Conservation (phyloP, 306 rosid genomes). For the Dalbergia cultrata region DNA sequence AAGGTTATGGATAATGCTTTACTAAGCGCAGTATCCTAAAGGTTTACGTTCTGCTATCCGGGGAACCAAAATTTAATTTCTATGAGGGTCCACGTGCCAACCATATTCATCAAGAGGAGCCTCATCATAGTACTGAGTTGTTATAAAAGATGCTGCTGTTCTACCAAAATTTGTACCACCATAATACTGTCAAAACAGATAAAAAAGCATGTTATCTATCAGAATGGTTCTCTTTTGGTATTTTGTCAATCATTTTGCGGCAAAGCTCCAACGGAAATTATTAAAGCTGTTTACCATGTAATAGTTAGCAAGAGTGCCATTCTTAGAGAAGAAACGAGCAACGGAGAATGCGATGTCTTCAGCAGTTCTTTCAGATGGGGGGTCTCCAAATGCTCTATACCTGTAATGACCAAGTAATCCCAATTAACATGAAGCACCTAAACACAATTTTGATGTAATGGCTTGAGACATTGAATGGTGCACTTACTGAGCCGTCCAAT, state of each 20-base stretch:
- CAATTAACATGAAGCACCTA: neutral
- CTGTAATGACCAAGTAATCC: constrained; percentile 12
- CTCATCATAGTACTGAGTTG: constrained; percentile 37
- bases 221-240: neutral
- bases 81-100: constrained; percentile 27
- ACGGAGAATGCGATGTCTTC: constrained; percentile 34
- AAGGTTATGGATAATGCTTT: neutral
- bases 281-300: constrained; percentile 25
- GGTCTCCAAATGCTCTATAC: constrained; percentile 41
- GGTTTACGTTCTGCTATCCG: no score
- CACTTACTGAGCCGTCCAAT: constrained; percentile 40
- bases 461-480: neutral
- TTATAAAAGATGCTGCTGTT: constrained; percentile 22
- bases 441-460: neutral
- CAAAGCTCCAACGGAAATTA: neutral
- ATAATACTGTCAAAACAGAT: constrained; percentile 37
- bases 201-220: neutral
- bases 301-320: constrained; percentile 35
- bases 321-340: constrained; percentile 42
- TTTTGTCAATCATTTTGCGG: neutral
- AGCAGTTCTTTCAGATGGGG: constrained; percentile 26
- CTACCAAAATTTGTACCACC: constrained; percentile 41
- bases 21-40: neutral
- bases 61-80: neutral
- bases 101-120: constrained; percentile 40